Percentiles rank a stretch among this genome's conserved stretches.
Evolutionary conservation across 2,329 filamentous ascomycete genomes (phyloP).

Genomic region (Alternaria conjuncta): DNA sequence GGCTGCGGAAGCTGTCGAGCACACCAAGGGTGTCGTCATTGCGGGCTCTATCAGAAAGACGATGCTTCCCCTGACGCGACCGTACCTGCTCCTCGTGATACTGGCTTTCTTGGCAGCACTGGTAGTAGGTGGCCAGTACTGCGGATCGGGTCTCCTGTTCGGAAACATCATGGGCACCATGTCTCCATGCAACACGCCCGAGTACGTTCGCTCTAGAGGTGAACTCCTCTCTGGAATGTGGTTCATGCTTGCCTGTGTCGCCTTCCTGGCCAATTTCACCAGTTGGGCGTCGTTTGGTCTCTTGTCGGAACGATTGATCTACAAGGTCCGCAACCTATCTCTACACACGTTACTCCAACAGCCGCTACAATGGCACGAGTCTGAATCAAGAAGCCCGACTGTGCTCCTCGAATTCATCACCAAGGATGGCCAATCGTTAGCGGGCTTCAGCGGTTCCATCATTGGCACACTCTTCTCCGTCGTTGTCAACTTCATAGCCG

Average conservation of each 20-base stretch:
- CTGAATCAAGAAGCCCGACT: slow-evolving; percentile 66
- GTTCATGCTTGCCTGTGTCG: slow-evolving; percentile 66
- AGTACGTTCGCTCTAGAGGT: slow-evolving; percentile 58
- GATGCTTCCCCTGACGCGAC: slow-evolving; percentile 51
- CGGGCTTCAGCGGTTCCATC: slow-evolving; percentile 72
- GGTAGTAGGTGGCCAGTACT: slow-evolving; percentile 64
- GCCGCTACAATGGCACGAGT: slow-evolving; percentile 74
- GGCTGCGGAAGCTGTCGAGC: slow-evolving; percentile 12
- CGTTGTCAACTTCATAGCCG: slow-evolving; percentile 70
- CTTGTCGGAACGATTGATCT: slow-evolving; percentile 69
- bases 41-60: slow-evolving; percentile 36
- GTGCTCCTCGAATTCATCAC: slow-evolving; percentile 72
- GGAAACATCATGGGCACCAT: slow-evolving; percentile 66
- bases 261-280: slow-evolving; percentile 66
- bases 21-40: slow-evolving; percentile 24
- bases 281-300: slow-evolving; percentile 66
- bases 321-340: slow-evolving; percentile 67
- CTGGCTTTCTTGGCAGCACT: slow-evolving; percentile 59
- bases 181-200: slow-evolving; percentile 59
- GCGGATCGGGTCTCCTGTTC: slow-evolving; percentile 65
- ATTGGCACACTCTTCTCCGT: slow-evolving; percentile 74
- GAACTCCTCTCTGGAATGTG: slow-evolving; percentile 64
- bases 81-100: slow-evolving; percentile 54
- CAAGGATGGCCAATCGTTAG: slow-evolving; percentile 70
- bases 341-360: slow-evolving; percentile 71